phyloP scores from a whole-genome alignment of 2,329 filamentous ascomycete species.

The Aspergillus arachidicola region DNA sequence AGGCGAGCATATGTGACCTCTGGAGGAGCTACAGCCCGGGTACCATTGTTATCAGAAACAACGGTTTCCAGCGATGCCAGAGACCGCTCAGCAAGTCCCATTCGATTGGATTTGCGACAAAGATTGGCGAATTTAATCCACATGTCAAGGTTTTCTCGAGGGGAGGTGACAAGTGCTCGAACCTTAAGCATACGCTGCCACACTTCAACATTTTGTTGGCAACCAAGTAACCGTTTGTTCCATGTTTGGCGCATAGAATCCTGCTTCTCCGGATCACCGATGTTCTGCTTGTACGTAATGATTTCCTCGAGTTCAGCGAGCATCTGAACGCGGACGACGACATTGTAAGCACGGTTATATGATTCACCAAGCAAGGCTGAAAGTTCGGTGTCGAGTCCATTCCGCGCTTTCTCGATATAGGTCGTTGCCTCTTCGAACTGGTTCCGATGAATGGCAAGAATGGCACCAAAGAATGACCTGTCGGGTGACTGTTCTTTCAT shows the following conservation, averaged over 20 bases:
- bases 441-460: conserved; percentile 90
- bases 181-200: conserved; percentile 99
- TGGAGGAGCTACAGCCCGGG: conserved; percentile 54
- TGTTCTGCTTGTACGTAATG: conserved; percentile 92
- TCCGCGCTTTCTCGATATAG: conserved; percentile 88
- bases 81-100: conserved; percentile 93
- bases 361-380: conserved; percentile 97
- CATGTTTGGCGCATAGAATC: conserved; percentile 90
- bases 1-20: conserved; percentile 94
- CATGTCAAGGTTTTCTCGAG: conserved; percentile 95
- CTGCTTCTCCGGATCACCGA: conserved; percentile 78
- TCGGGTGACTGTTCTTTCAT: conserved; percentile 95
- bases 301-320: conserved; percentile 97
- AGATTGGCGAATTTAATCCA: conserved; percentile 99
- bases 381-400: conserved; percentile 92
- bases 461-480: conserved; percentile 95
- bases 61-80: conserved; percentile 84
- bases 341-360: conserved; percentile 94
- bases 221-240: conserved; percentile 92
- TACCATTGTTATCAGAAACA: conserved; percentile 53
- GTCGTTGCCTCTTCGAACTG: conserved; percentile 88
- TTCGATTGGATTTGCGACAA: conserved; percentile 92
- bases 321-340: conserved; percentile 99
- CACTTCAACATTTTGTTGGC: conserved; percentile 94
- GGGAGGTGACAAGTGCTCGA: conserved; percentile 85